Percentiles rank a stretch among this genome's conserved stretches.
phyloP scores from a whole-genome alignment of 2,329 filamentous ascomycete species.

The Monilinia laxa region DNA sequence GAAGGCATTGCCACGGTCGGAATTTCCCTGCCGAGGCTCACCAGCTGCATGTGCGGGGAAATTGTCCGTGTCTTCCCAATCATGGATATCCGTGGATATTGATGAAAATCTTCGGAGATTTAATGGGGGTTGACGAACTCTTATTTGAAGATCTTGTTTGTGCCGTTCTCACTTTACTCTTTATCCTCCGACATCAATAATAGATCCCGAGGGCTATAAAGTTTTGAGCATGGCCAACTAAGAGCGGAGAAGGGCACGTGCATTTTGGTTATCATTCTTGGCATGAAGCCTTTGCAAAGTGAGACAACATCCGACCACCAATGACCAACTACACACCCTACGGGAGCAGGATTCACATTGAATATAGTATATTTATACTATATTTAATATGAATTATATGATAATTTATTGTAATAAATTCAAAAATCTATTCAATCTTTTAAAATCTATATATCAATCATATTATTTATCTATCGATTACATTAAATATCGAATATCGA shows the following conservation, averaged over 20 bases:
- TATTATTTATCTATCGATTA: too few relatives aligned
- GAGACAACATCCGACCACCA: not conserved
- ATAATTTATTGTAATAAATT: too few relatives aligned
- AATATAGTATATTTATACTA: too few relatives aligned
- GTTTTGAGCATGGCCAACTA: too few relatives aligned
- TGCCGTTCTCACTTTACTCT: too few relatives aligned
- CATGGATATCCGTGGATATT: too few relatives aligned
- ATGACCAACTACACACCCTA: not conserved
- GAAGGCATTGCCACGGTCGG: not conserved
- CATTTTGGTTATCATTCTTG: not conserved
- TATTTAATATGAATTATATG: too few relatives aligned
- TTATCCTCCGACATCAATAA: not conserved
- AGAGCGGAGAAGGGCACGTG: not conserved
- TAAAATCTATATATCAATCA: too few relatives aligned
- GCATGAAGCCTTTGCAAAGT: not conserved
- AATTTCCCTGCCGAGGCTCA: slow-evolving; percentile 3
- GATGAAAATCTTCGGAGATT: not conserved
- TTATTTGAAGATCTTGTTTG: not conserved
- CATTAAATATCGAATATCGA: too few relatives aligned
- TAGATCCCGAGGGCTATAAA: too few relatives aligned
- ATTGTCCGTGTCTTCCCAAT: not conserved
- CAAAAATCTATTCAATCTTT: too few relatives aligned
- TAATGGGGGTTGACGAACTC: not conserved
- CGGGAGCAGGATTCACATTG: too few relatives aligned
- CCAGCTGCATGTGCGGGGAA: not conserved